These are phyloP conservation scores for Sicyos edulis DNA, from an alignment of 306 rosid genomes.

Conservation along the genomic window DNA sequence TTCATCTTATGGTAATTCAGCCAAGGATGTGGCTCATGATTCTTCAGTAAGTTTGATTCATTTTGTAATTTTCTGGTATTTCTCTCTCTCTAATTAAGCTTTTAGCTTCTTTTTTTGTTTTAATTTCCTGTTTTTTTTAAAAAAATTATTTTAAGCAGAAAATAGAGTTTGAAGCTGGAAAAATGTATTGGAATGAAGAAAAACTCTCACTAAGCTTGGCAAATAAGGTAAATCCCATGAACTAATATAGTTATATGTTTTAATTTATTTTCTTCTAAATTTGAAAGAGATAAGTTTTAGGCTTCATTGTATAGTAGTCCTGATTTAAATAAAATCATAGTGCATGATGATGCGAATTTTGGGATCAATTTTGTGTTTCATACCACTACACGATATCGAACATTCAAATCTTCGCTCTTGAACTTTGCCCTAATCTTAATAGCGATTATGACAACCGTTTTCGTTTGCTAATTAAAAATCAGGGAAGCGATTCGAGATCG, in stretches of 20 bases:
- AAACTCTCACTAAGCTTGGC: constrained; percentile 8
- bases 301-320: too few relatives aligned
- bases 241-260: too few relatives aligned
- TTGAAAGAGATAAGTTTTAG: too few relatives aligned
- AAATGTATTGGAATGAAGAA: neutral
- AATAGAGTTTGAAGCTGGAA: constrained; percentile 16
- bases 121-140: too few relatives aligned
- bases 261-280: too few relatives aligned
- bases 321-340: too few relatives aligned
- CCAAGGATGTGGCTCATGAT: neutral
- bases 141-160: constrained; percentile 17
- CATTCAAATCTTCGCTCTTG: too few relatives aligned
- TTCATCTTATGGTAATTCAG: neutral
- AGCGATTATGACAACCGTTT: too few relatives aligned
- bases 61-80: neutral
- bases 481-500: constrained; percentile 1
- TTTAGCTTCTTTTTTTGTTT: neutral
- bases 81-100: neutral
- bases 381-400: too few relatives aligned
- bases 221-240: constrained; percentile 13
- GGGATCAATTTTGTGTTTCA: too few relatives aligned
- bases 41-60: constrained; percentile 25
- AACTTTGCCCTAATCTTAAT: too few relatives aligned
- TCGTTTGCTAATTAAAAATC: neutral
- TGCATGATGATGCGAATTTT: too few relatives aligned